Evolutionary conservation across 164 flowering plant species (phyloP), one percentile per base, ranked within the genome.

Genomic region (Tinospora cordifolia): DNA sequence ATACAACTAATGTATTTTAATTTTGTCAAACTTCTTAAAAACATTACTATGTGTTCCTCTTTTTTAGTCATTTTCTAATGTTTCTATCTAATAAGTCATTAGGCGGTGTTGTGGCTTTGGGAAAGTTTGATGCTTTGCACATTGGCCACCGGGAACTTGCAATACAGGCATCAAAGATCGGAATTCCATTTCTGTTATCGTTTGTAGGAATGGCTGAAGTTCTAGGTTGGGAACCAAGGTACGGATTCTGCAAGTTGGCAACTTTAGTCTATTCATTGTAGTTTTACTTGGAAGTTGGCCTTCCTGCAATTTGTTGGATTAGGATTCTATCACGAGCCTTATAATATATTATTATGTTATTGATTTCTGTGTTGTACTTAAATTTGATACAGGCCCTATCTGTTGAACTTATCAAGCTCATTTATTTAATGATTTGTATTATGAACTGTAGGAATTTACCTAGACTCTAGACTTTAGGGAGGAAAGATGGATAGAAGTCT

Each of bases 81-180:
- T 19, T 64, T n/a, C 13, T 70, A 44, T 73, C 46, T 19, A 47
- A 66, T 46, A 68, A 41, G 74, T 26, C 57, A 13, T 17, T 67
- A 90, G 99, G 99, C 65, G 96, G 99, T 57, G 77, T 95, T 41
- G 97, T 91, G 34, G 99, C 99, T 22, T 74, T 95, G 76, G 99
- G 99, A 70, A 95, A 95, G 84, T 95, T 95, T 81, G 99, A 95
- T 75, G 99, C 99, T 63, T 96, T 95, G 70, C 99, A 95, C 72
- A 75, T 92, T 77, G 99, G 99, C 68, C 99, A 95, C 78, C 85
- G 96, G 40, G 98, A 92, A 79, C 97, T 95, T 78, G 94, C 93
- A 30, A 82, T 90, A 74, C 94, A 91, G 80, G 98, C 98, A 76
- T 85, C 98, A 65, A 92, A 85, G 79, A 81, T 78, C 65, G 98